Percentiles rank a stretch among this genome's conserved stretches.
Evolutionary conservation across 2,329 filamentous ascomycete genomes (phyloP).

Genomic region (Ceratocystis destructans): DNA sequence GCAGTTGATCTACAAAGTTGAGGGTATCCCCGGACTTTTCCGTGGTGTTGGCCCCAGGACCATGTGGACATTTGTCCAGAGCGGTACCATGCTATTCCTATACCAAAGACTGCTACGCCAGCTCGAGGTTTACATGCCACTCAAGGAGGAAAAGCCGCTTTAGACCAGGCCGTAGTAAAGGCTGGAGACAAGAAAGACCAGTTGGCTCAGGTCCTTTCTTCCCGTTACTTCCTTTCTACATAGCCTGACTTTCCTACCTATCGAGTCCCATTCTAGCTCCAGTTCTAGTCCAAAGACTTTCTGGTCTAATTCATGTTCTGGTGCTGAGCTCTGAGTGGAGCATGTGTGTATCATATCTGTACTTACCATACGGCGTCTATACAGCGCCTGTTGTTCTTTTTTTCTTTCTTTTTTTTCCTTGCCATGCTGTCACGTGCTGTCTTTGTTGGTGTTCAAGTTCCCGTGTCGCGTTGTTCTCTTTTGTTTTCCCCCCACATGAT

Average conservation of each 20-base stretch:
- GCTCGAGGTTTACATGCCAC: conserved; percentile 43
- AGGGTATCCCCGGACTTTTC: conserved; percentile 84
- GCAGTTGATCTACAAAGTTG: conserved; percentile 74
- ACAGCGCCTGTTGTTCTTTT: not conserved
- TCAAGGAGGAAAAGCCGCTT: conserved; percentile 23
- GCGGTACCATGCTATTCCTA: conserved; percentile 87
- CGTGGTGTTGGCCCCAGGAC: conserved; percentile 82
- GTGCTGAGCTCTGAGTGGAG: conserved; percentile 6
- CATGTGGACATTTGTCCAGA: conserved; percentile 97
- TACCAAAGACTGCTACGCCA: conserved; percentile 78
- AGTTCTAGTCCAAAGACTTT: not conserved
- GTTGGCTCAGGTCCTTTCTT: too few relatives aligned
- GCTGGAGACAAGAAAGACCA: too few relatives aligned
- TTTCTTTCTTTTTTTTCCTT: not conserved
- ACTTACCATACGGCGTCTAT: conserved; percentile 6
- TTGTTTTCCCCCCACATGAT: not conserved
- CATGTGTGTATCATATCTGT: conserved; percentile 20
- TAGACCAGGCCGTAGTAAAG: conserved; percentile 7
- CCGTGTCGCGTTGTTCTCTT: not conserved
- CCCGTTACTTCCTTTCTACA: too few relatives aligned
- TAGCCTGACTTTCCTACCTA: conserved; percentile 11
- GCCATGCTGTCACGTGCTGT: not conserved
- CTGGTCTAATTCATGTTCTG: not conserved
- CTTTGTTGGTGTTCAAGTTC: not conserved
- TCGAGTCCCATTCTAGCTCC: not conserved